Percentiles rank a stretch among this genome's conserved stretches.
Evolutionary conservation across 345 rosid genomes (phyloP).

Genomic region (Lepidium aucheri): DNA sequence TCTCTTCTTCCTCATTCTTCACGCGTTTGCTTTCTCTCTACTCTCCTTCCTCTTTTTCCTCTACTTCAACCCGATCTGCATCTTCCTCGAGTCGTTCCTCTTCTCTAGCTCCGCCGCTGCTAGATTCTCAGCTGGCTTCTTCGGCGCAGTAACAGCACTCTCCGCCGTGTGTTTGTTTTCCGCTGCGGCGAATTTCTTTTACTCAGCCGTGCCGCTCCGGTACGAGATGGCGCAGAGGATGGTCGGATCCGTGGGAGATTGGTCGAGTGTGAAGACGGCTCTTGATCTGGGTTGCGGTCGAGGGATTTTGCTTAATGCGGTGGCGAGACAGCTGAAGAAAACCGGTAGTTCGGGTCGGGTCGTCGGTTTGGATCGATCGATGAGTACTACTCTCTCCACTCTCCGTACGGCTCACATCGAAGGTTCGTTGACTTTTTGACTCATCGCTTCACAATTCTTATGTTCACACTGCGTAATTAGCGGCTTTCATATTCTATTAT

Average conservation of each 20-base stretch:
- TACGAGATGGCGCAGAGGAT: slow-evolving; percentile 91
- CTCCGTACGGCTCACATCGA: slow-evolving; percentile 81
- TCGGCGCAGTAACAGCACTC: slow-evolving; percentile 60
- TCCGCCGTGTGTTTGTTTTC: slow-evolving; percentile 66
- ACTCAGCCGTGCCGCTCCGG: slow-evolving; percentile 70
- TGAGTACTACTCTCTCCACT: slow-evolving; percentile 73
- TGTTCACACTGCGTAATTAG: slow-evolving; percentile 10
- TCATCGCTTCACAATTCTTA: not conserved
- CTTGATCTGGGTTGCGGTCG: slow-evolving; percentile 96
- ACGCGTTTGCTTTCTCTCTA: slow-evolving; percentile 63
- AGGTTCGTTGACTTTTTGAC: slow-evolving; percentile 39
- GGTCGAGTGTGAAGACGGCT: slow-evolving; percentile 85
- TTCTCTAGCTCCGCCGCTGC: slow-evolving; percentile 39
- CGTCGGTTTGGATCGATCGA: slow-evolving; percentile 80
- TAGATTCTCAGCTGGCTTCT: slow-evolving; percentile 71
- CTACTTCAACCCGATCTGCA: slow-evolving; percentile 59
- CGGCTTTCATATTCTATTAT: not conserved
- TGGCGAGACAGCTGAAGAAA: slow-evolving; percentile 92
- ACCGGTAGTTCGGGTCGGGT: slow-evolving; percentile 93
- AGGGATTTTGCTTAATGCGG: slow-evolving; percentile 78
- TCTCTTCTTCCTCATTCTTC: slow-evolving; percentile 50
- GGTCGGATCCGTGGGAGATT: slow-evolving; percentile 70
- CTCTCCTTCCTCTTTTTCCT: slow-evolving; percentile 57
- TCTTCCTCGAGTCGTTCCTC: slow-evolving; percentile 31
- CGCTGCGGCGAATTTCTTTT: slow-evolving; percentile 76